A percentile compares a stretch with the other conserved stretches of the same genome.
These are phyloP conservation scores for Areca catechu DNA, from an alignment of 176 grass and related monocot genomes.

Conservation along the genomic window DNA sequence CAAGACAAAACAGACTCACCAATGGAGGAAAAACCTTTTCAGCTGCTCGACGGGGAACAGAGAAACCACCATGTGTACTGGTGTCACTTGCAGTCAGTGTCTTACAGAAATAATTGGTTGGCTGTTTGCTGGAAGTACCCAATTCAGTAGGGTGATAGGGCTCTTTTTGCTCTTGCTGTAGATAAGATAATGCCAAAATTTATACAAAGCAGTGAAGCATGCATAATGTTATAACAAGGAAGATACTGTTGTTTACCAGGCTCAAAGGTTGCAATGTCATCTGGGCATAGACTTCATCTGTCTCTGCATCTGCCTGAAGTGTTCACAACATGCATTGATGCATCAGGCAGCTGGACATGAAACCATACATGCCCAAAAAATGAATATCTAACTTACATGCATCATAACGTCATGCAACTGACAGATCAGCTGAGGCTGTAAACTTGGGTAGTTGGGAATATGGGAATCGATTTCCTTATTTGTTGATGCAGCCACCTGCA, in stretches of 20 bases:
- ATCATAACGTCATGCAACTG: slow-evolving; percentile 97
- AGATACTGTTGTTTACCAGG: slow-evolving; percentile 40
- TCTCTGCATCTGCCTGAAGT: slow-evolving; percentile 81
- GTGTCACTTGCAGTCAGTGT: slow-evolving; percentile 97
- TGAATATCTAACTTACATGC: slow-evolving; percentile 52
- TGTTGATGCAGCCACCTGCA: slow-evolving; percentile 84
- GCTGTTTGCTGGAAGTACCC: slow-evolving; percentile 74
- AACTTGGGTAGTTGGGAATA: slow-evolving; percentile 83
- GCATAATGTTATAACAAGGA: too few relatives aligned
- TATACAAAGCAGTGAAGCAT: too few relatives aligned
- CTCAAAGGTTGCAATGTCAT: slow-evolving; percentile 92
- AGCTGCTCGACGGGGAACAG: slow-evolving; percentile 94
- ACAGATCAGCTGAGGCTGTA: slow-evolving; percentile 88
- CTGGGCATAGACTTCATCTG: slow-evolving; percentile 94
- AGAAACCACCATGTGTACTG: slow-evolving; percentile 97
- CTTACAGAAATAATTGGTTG: slow-evolving; percentile 99
- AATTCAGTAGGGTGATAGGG: slow-evolving; percentile 88
- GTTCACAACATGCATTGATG: not conserved
- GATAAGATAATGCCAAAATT: slow-evolving; percentile 5
- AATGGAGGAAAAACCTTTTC: slow-evolving; percentile 98
- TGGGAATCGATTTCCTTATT: slow-evolving; percentile 96
- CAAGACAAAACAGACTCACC: slow-evolving; percentile 35
- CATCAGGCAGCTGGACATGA: too few relatives aligned
- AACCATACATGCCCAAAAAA: not conserved
- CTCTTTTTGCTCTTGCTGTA: slow-evolving; percentile 98